Evolutionary conservation across 225 moss, liverwort and hornwort genomes (phyloP).

Genomic region (Pseudoscleropodium purum): DNA sequence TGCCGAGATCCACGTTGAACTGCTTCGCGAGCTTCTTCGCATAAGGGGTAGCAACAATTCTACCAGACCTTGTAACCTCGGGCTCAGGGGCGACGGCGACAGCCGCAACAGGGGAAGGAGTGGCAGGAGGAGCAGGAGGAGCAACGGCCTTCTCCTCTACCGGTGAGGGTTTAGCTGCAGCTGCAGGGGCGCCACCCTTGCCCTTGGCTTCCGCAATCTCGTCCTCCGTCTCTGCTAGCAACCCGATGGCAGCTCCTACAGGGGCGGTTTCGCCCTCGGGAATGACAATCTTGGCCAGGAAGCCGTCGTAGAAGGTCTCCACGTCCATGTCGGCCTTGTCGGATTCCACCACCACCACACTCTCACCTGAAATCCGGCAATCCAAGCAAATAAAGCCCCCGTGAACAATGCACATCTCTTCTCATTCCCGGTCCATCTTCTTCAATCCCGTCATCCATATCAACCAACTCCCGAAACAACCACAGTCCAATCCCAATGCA

Average conservation of each 20-base stretch:
- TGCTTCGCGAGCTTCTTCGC: slow-evolving; percentile 99
- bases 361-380: slow-evolving; percentile 43
- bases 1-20: slow-evolving; percentile 68
- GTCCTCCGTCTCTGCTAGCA: slow-evolving; percentile 84
- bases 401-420: neutral
- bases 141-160: slow-evolving; percentile 36
- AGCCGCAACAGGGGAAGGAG: slow-evolving; percentile 42
- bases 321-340: slow-evolving; percentile 99
- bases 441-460: neutral
- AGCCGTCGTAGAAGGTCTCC: slow-evolving; percentile 96
- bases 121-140: slow-evolving; percentile 28
- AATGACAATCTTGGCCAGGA: slow-evolving; percentile 84
- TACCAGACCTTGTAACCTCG: slow-evolving; percentile 43
- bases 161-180: slow-evolving; percentile 29
- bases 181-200: slow-evolving; percentile 33
- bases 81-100: slow-evolving; percentile 36
- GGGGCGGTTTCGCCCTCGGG: slow-evolving; percentile 85
- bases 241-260: slow-evolving; percentile 89
- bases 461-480: neutral
- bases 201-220: slow-evolving; percentile 86
- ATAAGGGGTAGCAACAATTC: slow-evolving; percentile 85
- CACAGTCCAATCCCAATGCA: neutral
- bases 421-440: neutral
- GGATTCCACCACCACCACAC: slow-evolving; percentile 96
- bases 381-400: neutral